Base-by-base conservation (phyloP, 805 yeast species). In the Pichia ethanolica region DNA sequence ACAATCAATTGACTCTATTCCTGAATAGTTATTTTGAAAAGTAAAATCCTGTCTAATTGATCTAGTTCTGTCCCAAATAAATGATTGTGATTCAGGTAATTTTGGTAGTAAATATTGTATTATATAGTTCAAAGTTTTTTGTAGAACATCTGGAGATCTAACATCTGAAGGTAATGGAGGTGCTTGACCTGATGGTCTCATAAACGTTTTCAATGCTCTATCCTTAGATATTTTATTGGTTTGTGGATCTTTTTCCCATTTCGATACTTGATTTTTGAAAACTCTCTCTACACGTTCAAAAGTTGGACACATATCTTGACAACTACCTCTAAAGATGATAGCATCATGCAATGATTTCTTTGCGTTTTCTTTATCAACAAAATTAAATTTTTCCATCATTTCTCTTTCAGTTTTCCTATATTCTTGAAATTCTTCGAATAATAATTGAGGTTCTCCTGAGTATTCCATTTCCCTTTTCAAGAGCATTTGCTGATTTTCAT, bases 101-200 rank as follows among this genome's bases (percentile, higher is more conserved):
- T 78, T 72, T 0, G 78, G 77, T 12, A 91, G 64, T 1, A 85
- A 65, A 39, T 79, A 74, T 20, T 80, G 80, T 7, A 88, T 77
- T 35, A 93, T 73, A 62, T 87, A 88, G 51, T 85, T 74, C 52
- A 93, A 67, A 0, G 97, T 83, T 35, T 71, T 59, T 11, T 74
- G 75, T 39, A 93, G 67, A 1, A 90, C 71, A 48, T 75, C 77
- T 0, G 99, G 99, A 1, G 99, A 96, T 53, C 99, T 74, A 4
- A 93, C 99, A 64, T 93, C 99, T 1, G 97, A 89, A 0, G 99
- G 99, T 50, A 93, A 70, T 3, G 98, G 95, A 2, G 97, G 98
- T 1, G 97, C 96, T 58, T 93, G 97, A 7, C 98, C 99, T 0
- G 98, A 97, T 0, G 99, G 97, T 58, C 99, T 74, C 26, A 95